Percentiles rank a stretch among this genome's conserved stretches.
phyloP scores from a whole-genome alignment of 2,329 filamentous ascomycete genomes.

The Alternaria sp. region DNA sequence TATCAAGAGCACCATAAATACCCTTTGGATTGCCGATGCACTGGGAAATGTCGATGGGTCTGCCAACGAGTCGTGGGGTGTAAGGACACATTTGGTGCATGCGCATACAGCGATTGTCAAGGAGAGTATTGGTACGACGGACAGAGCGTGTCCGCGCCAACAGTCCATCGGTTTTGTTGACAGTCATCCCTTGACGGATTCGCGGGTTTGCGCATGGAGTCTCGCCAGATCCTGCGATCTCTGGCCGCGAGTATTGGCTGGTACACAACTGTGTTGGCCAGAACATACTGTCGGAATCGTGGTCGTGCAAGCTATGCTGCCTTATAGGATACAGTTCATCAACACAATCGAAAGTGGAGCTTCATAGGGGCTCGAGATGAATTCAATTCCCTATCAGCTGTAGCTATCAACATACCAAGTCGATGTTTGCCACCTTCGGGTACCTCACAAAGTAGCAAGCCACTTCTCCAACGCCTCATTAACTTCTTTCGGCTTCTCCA shows the following conservation, averaged over 20 bases:
- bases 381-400: neutral
- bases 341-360: neutral
- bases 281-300: neutral
- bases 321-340: neutral
- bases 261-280: neutral
- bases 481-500: conserved; percentile 34
- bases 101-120: neutral
- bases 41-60: too few species aligned
- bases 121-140: neutral
- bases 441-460: conserved; percentile 11
- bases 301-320: neutral
- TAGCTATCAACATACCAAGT: neutral
- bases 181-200: neutral
- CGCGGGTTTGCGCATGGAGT: neutral
- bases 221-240: neutral
- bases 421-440: neutral
- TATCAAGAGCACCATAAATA: neutral
- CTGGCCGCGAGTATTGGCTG: neutral
- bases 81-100: neutral
- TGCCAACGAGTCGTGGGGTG: neutral
- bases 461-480: conserved; percentile 34
- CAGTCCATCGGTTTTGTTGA: neutral
- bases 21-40: neutral
- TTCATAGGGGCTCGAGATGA: too few species aligned
- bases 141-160: neutral